These are phyloP conservation scores for Podosphaera fusca DNA, from an alignment of 2,329 filamentous ascomycete genomes.

Conservation along the genomic window DNA sequence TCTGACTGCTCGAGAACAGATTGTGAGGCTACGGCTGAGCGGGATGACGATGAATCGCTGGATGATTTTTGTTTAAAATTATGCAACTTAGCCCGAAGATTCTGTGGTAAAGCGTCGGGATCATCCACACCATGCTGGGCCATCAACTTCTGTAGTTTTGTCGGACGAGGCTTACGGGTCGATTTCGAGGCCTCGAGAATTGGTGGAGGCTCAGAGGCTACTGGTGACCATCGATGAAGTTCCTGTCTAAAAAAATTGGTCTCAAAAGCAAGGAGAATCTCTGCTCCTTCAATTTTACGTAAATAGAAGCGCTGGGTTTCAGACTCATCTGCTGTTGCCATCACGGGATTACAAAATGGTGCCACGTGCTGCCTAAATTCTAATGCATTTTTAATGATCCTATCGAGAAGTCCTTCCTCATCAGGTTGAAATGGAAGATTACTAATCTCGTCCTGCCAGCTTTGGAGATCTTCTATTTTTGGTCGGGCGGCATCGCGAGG, in stretches of 20 bases:
- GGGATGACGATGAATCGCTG: conserved; percentile 12
- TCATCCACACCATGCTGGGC: conserved; percentile 71
- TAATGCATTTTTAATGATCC: conserved; percentile 66
- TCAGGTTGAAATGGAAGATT: conserved; percentile 81
- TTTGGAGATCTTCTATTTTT: conserved; percentile 71
- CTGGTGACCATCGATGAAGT: conserved; percentile 81
- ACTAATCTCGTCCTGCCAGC: conserved; percentile 65
- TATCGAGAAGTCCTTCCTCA: conserved; percentile 68
- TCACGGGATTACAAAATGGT: conserved; percentile 56
- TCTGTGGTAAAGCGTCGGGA: conserved; percentile 70
- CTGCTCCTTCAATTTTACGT: conserved; percentile 89
- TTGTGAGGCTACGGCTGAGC: conserved; percentile 10
- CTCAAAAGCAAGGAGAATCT: conserved; percentile 74
- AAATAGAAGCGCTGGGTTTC: conserved; percentile 85
- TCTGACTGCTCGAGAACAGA: conserved; percentile 15
- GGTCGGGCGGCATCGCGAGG: conserved; percentile 87
- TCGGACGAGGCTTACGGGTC: conserved; percentile 84
- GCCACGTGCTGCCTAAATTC: conserved; percentile 66
- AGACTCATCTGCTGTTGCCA: conserved; percentile 65
- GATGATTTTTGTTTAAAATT: conserved; percentile 15
- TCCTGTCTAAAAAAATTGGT: conserved; percentile 97
- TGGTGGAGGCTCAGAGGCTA: conserved; percentile 67
- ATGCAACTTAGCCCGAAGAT: conserved; percentile 19
- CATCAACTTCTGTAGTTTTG: conserved; percentile 90
- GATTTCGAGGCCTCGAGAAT: conserved; percentile 72